A percentile compares a stretch with the other conserved stretches of the same genome.
phyloP scores from a whole-genome alignment of 495 filamentous ascomycete species.

The Xanthoparmelia taractica region DNA sequence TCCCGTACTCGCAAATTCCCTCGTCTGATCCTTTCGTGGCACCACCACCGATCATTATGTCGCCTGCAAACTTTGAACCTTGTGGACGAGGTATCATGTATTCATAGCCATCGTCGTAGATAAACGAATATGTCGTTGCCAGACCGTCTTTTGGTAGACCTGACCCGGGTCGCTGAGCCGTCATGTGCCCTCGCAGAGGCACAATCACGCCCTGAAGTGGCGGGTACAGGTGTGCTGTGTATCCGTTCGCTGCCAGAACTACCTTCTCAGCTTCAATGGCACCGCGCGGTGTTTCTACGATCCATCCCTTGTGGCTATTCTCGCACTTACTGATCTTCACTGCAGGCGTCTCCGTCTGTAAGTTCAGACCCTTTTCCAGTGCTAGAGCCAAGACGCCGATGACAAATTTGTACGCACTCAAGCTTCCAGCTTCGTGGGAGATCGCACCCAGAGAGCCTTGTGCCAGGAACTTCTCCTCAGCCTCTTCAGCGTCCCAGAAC shows the following conservation, averaged over 20 bases:
- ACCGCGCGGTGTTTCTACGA: constrained; percentile 48
- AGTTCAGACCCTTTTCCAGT: constrained; percentile 45
- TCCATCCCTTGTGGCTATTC: constrained; percentile 32
- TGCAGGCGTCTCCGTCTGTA: constrained; percentile 56
- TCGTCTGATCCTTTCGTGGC: constrained; percentile 40
- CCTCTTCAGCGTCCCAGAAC: constrained; percentile 39
- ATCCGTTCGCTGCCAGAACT: constrained; percentile 67
- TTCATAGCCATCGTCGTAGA: constrained; percentile 51
- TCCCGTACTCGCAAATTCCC: constrained; percentile 46
- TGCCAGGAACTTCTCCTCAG: constrained; percentile 38
- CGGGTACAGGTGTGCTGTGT: constrained; percentile 52
- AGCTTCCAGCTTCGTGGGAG: constrained; percentile 52
- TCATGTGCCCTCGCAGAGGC: constrained; percentile 61
- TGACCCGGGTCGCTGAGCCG: constrained; percentile 49
- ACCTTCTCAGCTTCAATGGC: constrained; percentile 46
- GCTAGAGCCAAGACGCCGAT: constrained; percentile 50
- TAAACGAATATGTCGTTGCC: constrained; percentile 52
- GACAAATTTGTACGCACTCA: constrained; percentile 59
- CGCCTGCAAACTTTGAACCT: constrained; percentile 39
- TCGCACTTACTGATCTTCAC: constrained; percentile 31
- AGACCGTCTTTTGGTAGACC: constrained; percentile 39
- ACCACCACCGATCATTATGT: constrained; percentile 67
- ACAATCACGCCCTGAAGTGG: constrained; percentile 54
- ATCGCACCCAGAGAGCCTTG: constrained; percentile 45
- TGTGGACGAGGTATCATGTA: constrained; percentile 59